Conservation (phyloP, 176 grass and related monocot species). For the Aegilops tauschii region DNA sequence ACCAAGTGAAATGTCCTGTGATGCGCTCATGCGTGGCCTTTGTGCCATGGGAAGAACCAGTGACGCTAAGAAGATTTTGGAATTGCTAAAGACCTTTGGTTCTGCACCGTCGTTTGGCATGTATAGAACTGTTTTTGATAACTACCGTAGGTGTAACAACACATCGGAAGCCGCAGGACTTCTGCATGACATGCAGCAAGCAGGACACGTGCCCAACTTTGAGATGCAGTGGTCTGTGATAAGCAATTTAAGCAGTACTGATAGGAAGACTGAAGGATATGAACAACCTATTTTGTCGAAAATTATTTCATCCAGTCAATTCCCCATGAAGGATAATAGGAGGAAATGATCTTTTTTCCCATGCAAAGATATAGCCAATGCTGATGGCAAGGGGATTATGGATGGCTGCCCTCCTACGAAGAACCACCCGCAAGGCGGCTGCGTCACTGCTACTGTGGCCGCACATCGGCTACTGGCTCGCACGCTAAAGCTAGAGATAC, state of each 20-base stretch:
- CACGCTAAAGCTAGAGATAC: not conserved
- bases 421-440: not conserved
- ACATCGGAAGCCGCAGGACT: conserved; percentile 59
- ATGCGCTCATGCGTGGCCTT: conserved; percentile 64
- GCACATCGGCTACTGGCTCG: not conserved
- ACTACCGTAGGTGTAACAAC: conserved; percentile 51
- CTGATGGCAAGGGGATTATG: not conserved
- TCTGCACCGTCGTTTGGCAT: conserved; percentile 55
- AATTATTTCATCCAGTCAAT: conserved; percentile 45
- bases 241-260: conserved; percentile 70
- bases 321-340: conserved; percentile 28
- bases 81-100: conserved; percentile 46
- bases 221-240: conserved; percentile 95
- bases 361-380: conserved; percentile 12
- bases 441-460: not conserved
- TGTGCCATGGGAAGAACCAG: conserved; percentile 57
- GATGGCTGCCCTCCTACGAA: not conserved
- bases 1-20: conserved; percentile 45
- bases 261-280: conserved; percentile 39
- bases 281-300: conserved; percentile 57
- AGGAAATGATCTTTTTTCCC: not conserved
- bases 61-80: conserved; percentile 68
- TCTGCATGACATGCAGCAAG: conserved; percentile 86
- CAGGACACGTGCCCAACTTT: conserved; percentile 77
- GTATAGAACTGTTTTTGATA: conserved; percentile 80